Base-by-base conservation (phyloP, 2,329 filamentous ascomycete genomes). In the Capronia americana region DNA sequence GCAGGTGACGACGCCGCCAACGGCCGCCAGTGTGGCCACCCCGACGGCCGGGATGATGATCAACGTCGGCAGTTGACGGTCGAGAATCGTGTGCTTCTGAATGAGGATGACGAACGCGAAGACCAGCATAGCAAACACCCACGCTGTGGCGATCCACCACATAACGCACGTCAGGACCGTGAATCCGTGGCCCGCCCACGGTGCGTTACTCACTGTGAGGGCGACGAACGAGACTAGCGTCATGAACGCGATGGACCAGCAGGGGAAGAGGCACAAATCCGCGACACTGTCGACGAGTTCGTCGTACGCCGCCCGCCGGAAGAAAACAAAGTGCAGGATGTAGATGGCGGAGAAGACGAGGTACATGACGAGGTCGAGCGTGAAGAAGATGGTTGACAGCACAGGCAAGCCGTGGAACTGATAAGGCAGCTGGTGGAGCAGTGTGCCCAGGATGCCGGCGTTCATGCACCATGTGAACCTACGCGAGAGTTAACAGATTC, bases 181-280 rank as follows among this genome's bases (percentile, higher is more conserved):
- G 70, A 72, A 74, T 11, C 71, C 69, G 12, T 61, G 57, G 20
- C 73, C 71, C 67, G 74, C 77, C 60, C 76, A 74, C 38, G 73
- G 1, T 73, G 70, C 44, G 69, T 87, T 71, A 94, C 84, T 46
- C 87, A 96, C 88, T 65, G 78, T 74, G 14, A 79, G 69, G 32
- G 75, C 73, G 55, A 79, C 76, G 3, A 74, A 72, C 6, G 74
- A 75, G 11, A 63, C 63, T 12, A 71, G 54, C 2, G 68, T 70
- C 66, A 70, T 58, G 61, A 75, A 78, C 1, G 77, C 73, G 64
- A 81, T 79, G 28, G 73, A 70, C 60, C 79, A 75, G 70, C 77
- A 79, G 26, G 77, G 70, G 6, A 81, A 75, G 48, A 79, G 78
- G 11, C 77, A 76, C 5, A 77, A 74, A 58, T 82, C 79, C 12